Evolutionary conservation across 768 basidiomycete genomes (phyloP).

Genomic region (Psilocybe cyanescens): DNA sequence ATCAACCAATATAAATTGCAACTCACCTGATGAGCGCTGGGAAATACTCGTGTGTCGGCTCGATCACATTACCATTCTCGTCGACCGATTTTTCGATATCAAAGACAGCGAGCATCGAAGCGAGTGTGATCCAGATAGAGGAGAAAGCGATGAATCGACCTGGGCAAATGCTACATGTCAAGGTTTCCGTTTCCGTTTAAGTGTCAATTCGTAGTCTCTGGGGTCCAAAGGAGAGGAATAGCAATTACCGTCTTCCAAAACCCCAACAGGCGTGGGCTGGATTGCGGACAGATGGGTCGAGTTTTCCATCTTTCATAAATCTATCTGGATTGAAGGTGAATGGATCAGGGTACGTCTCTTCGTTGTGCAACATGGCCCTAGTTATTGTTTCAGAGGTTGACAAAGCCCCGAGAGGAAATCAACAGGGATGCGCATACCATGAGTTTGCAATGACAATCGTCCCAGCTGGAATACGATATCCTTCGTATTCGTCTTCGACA

Average conservation of each 20-base stretch:
- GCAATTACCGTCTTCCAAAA: conserved; percentile 11
- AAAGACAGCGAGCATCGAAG: conserved; percentile 9
- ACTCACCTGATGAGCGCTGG: conserved; percentile 9
- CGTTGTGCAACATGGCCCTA: conserved; percentile 14
- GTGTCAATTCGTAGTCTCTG: not conserved
- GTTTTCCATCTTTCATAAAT: conserved; percentile 12
- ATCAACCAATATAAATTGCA: not conserved
- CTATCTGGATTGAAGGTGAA: conserved; percentile 12
- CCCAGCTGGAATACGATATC: conserved; percentile 9
- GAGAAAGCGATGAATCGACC: conserved; percentile 10
- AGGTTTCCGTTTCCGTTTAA: not conserved
- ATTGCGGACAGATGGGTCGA: conserved; percentile 5
- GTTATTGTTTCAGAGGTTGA: too few relatives aligned
- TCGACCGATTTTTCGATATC: conserved; percentile 3
- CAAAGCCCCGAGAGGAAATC: not conserved
- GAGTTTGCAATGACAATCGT: conserved; percentile 5
- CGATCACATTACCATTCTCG: conserved; percentile 2
- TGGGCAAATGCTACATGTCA: conserved; percentile 5
- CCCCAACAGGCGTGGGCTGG: conserved; percentile 11
- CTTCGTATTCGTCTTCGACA: conserved; percentile 2
- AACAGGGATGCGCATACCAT: not conserved
- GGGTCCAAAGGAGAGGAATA: too few relatives aligned
- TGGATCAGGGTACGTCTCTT: conserved; percentile 7
- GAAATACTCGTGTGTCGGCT: conserved; percentile 6
- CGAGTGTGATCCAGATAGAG: conserved; percentile 10